Conservation (phyloP, 1,284 basidiomycete species). For the Rugosomyces carneus region DNA sequence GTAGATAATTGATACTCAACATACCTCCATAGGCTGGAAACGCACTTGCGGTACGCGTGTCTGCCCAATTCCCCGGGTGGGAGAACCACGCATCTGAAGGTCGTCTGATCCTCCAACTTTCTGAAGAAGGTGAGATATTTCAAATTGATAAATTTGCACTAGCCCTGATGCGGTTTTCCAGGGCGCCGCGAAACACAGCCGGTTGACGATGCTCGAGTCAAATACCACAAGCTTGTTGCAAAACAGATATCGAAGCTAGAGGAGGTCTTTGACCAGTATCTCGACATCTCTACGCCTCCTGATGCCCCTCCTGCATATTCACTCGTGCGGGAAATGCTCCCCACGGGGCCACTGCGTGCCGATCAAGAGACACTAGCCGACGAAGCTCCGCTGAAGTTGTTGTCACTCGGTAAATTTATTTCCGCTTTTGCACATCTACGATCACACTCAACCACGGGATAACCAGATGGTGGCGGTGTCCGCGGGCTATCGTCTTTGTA, state of each 20-base stretch:
- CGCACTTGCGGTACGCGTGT: conserved; percentile 20
- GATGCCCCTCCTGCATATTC: conserved; percentile 9
- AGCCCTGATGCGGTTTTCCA: not conserved
- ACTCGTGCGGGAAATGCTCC: conserved; percentile 10
- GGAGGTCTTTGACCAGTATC: conserved; percentile 10
- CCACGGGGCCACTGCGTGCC: conserved; percentile 8
- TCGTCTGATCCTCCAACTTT: conserved; percentile 18
- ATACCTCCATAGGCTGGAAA: conserved; percentile 18
- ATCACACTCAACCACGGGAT: not conserved
- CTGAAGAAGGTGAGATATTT: conserved; percentile 16
- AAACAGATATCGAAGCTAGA: conserved; percentile 11
- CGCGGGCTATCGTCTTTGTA: conserved; percentile 26
- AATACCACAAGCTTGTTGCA: conserved; percentile 7
- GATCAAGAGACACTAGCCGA: conserved; percentile 4
- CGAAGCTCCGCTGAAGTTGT: conserved; percentile 17
- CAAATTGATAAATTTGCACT: not conserved
- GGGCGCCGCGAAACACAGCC: not conserved
- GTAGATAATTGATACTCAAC: not conserved
- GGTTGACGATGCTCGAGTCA: not conserved
- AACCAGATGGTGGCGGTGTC: conserved; percentile 29
- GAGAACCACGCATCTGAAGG: conserved; percentile 18
- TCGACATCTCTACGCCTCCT: conserved; percentile 6
- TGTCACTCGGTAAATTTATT: conserved; percentile 21
- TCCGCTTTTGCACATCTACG: too few species aligned
- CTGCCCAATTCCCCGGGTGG: conserved; percentile 22